These are phyloP conservation scores for Tetradesmus obliquus DNA, from an alignment of 139 green algal species.

Conservation along the genomic window DNA sequence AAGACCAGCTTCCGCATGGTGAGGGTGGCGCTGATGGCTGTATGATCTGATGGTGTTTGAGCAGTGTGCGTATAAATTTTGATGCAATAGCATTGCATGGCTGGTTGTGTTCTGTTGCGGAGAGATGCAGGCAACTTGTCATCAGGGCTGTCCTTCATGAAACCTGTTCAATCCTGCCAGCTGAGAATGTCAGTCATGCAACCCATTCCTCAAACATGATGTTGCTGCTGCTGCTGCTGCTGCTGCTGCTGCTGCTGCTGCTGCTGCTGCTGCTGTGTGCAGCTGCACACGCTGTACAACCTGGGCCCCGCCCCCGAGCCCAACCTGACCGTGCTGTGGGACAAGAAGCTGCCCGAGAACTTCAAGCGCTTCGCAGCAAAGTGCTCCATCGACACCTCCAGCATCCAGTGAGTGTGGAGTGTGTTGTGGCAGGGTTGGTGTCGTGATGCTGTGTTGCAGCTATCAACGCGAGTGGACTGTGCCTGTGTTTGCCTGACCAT, in stretches of 20 bases:
- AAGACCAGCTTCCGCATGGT: constrained; percentile 71
- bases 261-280: not conserved
- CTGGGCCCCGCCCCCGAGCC: constrained; percentile 79
- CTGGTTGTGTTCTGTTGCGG: no score
- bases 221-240: not conserved
- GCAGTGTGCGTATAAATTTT: no score
- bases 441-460: no score
- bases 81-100: no score
- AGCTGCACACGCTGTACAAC: constrained; percentile 81
- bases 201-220: no score
- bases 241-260: not conserved
- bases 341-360: constrained; percentile 58
- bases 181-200: no score
- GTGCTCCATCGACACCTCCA: constrained; percentile 24
- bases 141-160: no score
- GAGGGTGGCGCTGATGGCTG: not conserved
- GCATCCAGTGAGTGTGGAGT: constrained; percentile 14
- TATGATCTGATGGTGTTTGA: no score
- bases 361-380: constrained; percentile 80
- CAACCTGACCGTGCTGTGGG: constrained; percentile 84
- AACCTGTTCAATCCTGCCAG: no score
- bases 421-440: not conserved
- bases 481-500: no score
- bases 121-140: no score
- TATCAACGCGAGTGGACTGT: no score